Evolutionary conservation across 768 basidiomycete genomes (phyloP).

Genomic region (Agaricus subrufescens): DNA sequence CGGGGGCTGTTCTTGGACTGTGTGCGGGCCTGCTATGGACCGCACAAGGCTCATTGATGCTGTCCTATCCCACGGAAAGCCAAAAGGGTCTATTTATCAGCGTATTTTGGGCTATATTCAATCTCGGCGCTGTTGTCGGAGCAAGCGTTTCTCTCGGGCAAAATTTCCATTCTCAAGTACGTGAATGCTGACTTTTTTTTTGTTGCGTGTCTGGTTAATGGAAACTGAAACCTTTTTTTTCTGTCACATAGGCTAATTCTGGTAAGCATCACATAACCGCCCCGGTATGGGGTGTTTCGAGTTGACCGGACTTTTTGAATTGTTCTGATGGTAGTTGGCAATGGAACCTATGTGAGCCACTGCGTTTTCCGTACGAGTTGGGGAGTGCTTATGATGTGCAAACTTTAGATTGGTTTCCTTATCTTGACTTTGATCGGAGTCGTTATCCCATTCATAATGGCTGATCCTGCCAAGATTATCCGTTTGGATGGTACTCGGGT

Average conservation of each 20-base stretch:
- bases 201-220: too few relatives aligned
- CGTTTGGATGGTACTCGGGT: slow-evolving; percentile 72
- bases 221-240: neutral
- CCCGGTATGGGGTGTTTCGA: neutral
- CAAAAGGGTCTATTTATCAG: slow-evolving; percentile 75
- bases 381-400: neutral
- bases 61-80: slow-evolving; percentile 74
- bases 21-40: slow-evolving; percentile 74
- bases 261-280: slow-evolving; percentile 21
- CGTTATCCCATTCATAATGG: slow-evolving; percentile 62
- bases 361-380: neutral
- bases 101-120: slow-evolving; percentile 82
- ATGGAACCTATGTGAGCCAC: slow-evolving; percentile 65
- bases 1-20: slow-evolving; percentile 71
- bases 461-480: slow-evolving; percentile 63
- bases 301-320: neutral
- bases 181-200: slow-evolving; percentile 15
- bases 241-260: slow-evolving; percentile 24
- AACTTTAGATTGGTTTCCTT: slow-evolving; percentile 63
- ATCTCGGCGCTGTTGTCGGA: slow-evolving; percentile 75
- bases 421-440: slow-evolving; percentile 70
- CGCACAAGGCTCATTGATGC: slow-evolving; percentile 78
- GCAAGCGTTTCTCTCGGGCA: slow-evolving; percentile 67
- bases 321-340: slow-evolving; percentile 39
- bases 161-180: slow-evolving; percentile 59